Evolutionary conservation across 2,329 filamentous ascomycete genomes (phyloP).

Genomic region (Cytospora leucostoma): DNA sequence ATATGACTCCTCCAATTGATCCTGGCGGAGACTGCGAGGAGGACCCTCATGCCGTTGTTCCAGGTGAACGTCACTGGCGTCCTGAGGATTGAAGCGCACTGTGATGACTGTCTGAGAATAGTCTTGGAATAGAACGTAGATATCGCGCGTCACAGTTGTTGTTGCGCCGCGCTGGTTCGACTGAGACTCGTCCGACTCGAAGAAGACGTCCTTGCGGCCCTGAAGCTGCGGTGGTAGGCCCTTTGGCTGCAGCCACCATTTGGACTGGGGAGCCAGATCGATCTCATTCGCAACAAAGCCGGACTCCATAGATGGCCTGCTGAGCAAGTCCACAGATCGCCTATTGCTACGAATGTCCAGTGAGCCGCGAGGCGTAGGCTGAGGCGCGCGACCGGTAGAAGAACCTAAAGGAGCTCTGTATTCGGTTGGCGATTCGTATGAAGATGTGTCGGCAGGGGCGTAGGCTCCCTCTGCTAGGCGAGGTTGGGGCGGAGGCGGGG

Average conservation of each 20-base stretch:
- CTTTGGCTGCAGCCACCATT: conserved; percentile 87
- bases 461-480: conserved; percentile 50
- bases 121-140: conserved; percentile 90
- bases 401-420: conserved; percentile 48
- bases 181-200: conserved; percentile 77
- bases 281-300: conserved; percentile 87
- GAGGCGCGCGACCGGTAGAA: conserved; percentile 46
- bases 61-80: conserved; percentile 70
- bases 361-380: conserved; percentile 42
- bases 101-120: conserved; percentile 94
- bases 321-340: conserved; percentile 69
- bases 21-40: conserved; percentile 79
- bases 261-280: conserved; percentile 70
- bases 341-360: conserved; percentile 37
- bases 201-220: conserved; percentile 78
- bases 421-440: conserved; percentile 46
- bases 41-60: conserved; percentile 87
- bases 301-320: conserved; percentile 74
- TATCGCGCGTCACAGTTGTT: conserved; percentile 72
- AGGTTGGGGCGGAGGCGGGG: conserved; percentile 38
- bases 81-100: conserved; percentile 73
- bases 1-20: conserved; percentile 88
- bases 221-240: conserved; percentile 80
- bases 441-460: conserved; percentile 48
- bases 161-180: conserved; percentile 70